Evolutionary conservation across 129 eudicot species (phyloP).

Genomic region (Apium graveolens): DNA sequence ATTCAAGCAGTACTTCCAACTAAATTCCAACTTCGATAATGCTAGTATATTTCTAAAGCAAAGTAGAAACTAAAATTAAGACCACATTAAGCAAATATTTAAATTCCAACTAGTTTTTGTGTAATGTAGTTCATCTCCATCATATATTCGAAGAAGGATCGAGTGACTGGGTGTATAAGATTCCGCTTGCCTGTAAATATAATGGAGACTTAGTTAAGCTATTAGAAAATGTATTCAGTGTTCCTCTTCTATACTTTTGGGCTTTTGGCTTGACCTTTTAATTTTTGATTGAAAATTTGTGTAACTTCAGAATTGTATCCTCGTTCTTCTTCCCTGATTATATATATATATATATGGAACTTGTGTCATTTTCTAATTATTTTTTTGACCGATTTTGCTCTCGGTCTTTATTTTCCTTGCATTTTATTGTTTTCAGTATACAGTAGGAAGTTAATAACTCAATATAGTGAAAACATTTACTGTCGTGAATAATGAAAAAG

Average conservation of each 20-base stretch:
- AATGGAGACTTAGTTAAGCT: neutral
- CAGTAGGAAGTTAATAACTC: neutral
- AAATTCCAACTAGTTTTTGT: neutral
- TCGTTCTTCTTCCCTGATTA: no score
- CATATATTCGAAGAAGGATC: neutral
- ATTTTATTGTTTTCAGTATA: neutral
- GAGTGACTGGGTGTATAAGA: neutral
- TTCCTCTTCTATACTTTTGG: no score
- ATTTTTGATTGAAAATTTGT: neutral
- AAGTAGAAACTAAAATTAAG: neutral
- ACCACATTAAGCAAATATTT: neutral
- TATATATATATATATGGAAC: neutral
- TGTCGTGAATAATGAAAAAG: neutral
- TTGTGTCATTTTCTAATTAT: neutral
- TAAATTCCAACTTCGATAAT: neutral
- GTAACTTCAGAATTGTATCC: neutral
- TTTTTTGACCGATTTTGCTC: neutral
- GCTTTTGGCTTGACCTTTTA: neutral
- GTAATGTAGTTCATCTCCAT: neutral
- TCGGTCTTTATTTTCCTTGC: neutral
- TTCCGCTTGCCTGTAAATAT: neutral
- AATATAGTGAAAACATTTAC: neutral
- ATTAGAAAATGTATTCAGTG: neutral
- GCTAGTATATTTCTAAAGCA: neutral
- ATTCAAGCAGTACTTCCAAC: neutral